Base-by-base conservation (phyloP, 2,329 filamentous ascomycete species). In the Balansia obtecta region DNA sequence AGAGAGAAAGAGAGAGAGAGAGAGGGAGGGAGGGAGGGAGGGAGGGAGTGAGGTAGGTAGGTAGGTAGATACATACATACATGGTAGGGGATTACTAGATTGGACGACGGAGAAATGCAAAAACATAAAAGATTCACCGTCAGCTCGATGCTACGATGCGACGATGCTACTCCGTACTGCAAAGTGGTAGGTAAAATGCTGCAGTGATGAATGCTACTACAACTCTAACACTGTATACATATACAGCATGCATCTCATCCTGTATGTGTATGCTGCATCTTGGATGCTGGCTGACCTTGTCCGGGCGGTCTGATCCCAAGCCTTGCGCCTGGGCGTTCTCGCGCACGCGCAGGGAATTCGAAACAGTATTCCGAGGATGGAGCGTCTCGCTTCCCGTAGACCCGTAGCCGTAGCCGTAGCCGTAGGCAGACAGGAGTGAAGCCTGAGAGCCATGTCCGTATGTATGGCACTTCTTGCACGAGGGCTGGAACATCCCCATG, bases 61-160 rank as follows among this genome's bases (percentile, higher is more conserved):
- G n/a, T n/a, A n/a, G n/a, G n/a, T n/a, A n/a, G n/a, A n/a, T n/a
- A n/a, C n/a, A n/a, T n/a, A n/a, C n/a, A n/a, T n/a, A n/a, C n/a
- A n/a, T n/a, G 20, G 27, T 18, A n/a, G 41, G 33, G 20, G 8
- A 27, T 37, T 20, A 4, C 34, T 33, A 49, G 16, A 38, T 16
- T 38, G 32, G 37, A 16, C 37, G 43, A 16, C 48, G 43, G 38
- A 41, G 46, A 48, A 48, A 48, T 48, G 27, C 30, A 47, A 37
- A 3, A 13, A 48, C 42, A 16, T 16, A 47, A 37, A 3, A 13
- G 33, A 49, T 46, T 37, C 43, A 34, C 22, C 38, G 49, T 32
- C n/a, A 33, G 34, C 18, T 45, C n/a, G 34, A 45, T 27, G 38
- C 22, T n/a, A n/a, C n/a, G n/a, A n/a, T n/a, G n/a, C n/a, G n/a